Evolutionary conservation across 371 early-diverging fungal genomes (phyloP), one percentile per base, ranked within the genome.

Genomic region (Rhizopus arrhizus): DNA sequence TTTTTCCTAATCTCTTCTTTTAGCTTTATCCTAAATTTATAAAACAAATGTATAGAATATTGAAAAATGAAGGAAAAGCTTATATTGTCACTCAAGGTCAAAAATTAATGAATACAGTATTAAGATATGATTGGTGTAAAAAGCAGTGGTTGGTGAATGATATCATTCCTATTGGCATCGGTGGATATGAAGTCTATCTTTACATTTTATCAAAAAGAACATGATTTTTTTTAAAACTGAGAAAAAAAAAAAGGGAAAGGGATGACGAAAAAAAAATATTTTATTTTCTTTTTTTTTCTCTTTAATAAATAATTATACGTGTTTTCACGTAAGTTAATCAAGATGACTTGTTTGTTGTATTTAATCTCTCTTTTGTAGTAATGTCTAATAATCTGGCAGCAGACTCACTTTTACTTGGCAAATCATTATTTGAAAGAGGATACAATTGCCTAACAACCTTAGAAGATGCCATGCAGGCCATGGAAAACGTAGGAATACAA

Each of bases 11-110:
- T 22, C 2, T 22, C 22, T 22, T 22, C 22, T 22, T 1, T 22
- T 55, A 78, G 78, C 57, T 80, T 1, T 80, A 80, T 58, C 80
- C 80, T 1, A 72, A 69, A 55, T 74, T 80, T 34, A 67, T 80
- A 56, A 65, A 66, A 16, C 64, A 76, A 45, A 72, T 80, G 59
- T 51, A 59, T 12, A 46, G 60, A 50, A 64, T 73, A n/a, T 40
- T 76, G 31, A 69, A 57, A 9, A 48, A 58, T 34, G 43, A 59
- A 16, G 77, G 77, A 16, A 70, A 73, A 35, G 80, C 77, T n/a
- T 71, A 70, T 46, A 70, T 80, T 56, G 73, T 80, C 2, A 71
- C 75, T n/a, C 80, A 80, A 58, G 77, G 75, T 0, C 70, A 56
- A 8, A 80, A 76, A 38, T 46, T 80, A 8, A 65, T 80, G 62